A percentile compares a stretch with the other conserved stretches of the same genome.
Conservation (phyloP, 306 rosid genomes). For the Trifolium subterraneum region DNA sequence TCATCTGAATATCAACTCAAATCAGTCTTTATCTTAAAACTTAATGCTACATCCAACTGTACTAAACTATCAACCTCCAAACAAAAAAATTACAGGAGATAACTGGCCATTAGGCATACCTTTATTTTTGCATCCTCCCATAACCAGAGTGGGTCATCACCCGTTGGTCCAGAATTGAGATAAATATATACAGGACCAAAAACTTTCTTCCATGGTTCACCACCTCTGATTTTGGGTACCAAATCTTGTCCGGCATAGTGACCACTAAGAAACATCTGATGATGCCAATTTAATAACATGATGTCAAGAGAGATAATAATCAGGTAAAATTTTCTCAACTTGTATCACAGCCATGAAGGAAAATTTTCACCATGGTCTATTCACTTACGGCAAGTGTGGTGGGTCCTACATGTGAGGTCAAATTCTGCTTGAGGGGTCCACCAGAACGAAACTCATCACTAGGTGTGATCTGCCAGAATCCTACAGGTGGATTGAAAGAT, state of each 20-base stretch:
- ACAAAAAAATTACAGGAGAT: slow-evolving; percentile 41
- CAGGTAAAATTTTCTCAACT: slow-evolving; percentile 21
- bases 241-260: slow-evolving; percentile 89
- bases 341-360: slow-evolving; percentile 12
- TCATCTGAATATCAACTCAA: slow-evolving; percentile 64
- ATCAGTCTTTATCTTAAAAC: slow-evolving; percentile 41
- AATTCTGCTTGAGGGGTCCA: slow-evolving; percentile 84
- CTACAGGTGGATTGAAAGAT: slow-evolving; percentile 63
- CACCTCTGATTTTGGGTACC: slow-evolving; percentile 55
- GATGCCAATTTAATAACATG: slow-evolving; percentile 36
- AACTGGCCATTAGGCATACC: slow-evolving; percentile 46
- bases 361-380: slow-evolving; percentile 36
- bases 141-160: slow-evolving; percentile 54
- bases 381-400: slow-evolving; percentile 76
- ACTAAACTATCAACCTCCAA: slow-evolving; percentile 33
- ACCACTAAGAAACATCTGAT: slow-evolving; percentile 82
- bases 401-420: slow-evolving; percentile 90
- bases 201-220: slow-evolving; percentile 93
- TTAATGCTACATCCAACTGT: slow-evolving; percentile 31
- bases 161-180: slow-evolving; percentile 59
- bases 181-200: slow-evolving; percentile 79
- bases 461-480: slow-evolving; percentile 86
- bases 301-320: slow-evolving; percentile 34
- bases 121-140: slow-evolving; percentile 90
- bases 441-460: slow-evolving; percentile 83